Percentiles rank a stretch among this genome's conserved stretches.
Evolutionary conservation across 2,329 filamentous ascomycete species (phyloP).

Genomic region (Fusarium pseudonygamai): DNA sequence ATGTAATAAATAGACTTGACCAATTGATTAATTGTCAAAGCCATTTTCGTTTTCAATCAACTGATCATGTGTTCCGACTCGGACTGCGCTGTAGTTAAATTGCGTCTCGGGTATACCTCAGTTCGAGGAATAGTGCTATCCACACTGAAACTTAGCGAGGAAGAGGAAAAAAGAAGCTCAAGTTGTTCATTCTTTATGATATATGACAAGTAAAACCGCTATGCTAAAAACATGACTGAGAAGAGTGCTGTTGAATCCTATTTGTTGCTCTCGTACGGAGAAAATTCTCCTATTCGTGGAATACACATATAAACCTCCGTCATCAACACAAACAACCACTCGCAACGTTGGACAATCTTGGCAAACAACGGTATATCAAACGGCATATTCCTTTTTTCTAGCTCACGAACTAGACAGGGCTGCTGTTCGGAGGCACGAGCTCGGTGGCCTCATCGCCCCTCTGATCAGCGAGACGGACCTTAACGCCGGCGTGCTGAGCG

Average conservation of each 20-base stretch:
- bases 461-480: constrained; percentile 48
- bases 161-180: not conserved
- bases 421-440: constrained; percentile 26
- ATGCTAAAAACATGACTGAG: not conserved
- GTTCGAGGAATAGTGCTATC: constrained; percentile 5
- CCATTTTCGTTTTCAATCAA: not conserved
- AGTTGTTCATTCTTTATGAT: not conserved
- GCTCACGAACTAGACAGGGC: constrained; percentile 5
- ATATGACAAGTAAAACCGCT: not conserved
- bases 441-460: constrained; percentile 41
- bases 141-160: not conserved
- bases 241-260: not conserved
- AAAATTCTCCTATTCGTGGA: constrained; percentile 2
- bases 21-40: not conserved
- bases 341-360: not conserved
- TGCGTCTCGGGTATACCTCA: not conserved
- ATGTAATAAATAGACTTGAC: not conserved
- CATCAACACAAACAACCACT: not conserved
- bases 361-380: not conserved
- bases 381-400: not conserved
- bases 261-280: not conserved
- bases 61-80: not conserved
- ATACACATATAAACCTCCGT: not conserved
- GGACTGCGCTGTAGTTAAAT: constrained; percentile 6
- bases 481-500: constrained; percentile 48